Evolutionary conservation across 2,329 filamentous ascomycete species (phyloP).

Genomic region (Thermothelomyces thermophilus): DNA sequence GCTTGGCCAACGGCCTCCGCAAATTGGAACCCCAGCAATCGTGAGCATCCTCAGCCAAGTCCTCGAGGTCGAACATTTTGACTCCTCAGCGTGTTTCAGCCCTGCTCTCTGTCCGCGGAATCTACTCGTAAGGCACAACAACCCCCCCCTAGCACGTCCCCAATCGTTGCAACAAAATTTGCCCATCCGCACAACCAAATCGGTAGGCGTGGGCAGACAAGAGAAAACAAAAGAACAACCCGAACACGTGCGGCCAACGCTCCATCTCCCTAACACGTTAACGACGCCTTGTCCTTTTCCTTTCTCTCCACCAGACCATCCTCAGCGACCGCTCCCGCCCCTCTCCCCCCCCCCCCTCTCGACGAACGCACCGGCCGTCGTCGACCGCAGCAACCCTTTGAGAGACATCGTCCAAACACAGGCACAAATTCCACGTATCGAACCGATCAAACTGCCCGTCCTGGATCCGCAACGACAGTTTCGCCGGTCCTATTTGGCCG

Average conservation of each 20-base stretch:
- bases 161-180: slow-evolving; percentile 7
- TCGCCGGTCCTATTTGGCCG: slow-evolving; percentile 39
- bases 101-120: slow-evolving; percentile 18
- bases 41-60: slow-evolving; percentile 18
- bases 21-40: slow-evolving; percentile 7
- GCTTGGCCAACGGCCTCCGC: slow-evolving; percentile 5
- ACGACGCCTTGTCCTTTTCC: neutral
- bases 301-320: slow-evolving; percentile 1
- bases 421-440: neutral
- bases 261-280: no score
- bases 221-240: no score
- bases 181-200: no score
- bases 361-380: slow-evolving; percentile 2
- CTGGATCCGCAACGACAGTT: slow-evolving; percentile 42
- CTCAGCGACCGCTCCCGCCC: neutral
- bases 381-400: neutral
- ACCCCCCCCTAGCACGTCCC: neutral
- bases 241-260: no score
- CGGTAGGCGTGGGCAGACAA: no score
- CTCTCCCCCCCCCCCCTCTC: neutral
- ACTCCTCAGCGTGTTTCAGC: slow-evolving; percentile 28
- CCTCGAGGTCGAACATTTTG: slow-evolving; percentile 24
- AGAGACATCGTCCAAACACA: neutral
- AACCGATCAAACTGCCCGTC: slow-evolving; percentile 31
- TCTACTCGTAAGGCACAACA: slow-evolving; percentile 13